Percentiles rank a stretch among this genome's conserved stretches.
Evolutionary conservation across 2,329 filamentous ascomycete species (phyloP).

Genomic region (Huntiella bhutanensis): DNA sequence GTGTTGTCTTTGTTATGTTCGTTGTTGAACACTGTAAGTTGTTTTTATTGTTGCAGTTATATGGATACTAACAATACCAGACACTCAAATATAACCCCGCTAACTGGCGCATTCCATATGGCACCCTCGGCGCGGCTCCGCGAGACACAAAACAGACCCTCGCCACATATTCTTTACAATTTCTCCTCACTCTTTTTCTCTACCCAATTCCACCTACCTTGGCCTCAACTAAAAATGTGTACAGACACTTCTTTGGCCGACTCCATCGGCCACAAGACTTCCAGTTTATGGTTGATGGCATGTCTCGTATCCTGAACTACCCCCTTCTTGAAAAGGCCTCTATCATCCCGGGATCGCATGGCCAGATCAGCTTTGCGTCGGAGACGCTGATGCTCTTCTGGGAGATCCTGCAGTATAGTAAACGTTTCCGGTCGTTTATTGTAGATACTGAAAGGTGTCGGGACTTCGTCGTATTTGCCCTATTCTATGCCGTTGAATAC

Average conservation of each 20-base stretch:
- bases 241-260: conserved; percentile 77
- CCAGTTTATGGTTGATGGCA: conserved; percentile 89
- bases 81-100: conserved; percentile 92
- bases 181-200: conserved; percentile 67
- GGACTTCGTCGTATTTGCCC: conserved; percentile 74
- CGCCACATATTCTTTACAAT: conserved; percentile 78
- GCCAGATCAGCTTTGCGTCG: conserved; percentile 46
- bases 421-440: conserved; percentile 87
- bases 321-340: conserved; percentile 76
- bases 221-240: conserved; percentile 65
- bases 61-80: conserved; percentile 22
- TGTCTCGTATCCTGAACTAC: conserved; percentile 81
- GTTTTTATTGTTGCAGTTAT: not conserved
- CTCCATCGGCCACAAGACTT: conserved; percentile 90
- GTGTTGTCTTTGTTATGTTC: conserved; percentile 85
- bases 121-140: conserved; percentile 57
- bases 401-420: conserved; percentile 95
- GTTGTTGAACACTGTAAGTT: conserved; percentile 69
- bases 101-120: conserved; percentile 84
- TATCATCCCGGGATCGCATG: conserved; percentile 56
- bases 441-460: conserved; percentile 87
- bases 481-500: conserved; percentile 87
- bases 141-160: conserved; percentile 79
- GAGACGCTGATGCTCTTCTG: conserved; percentile 96
- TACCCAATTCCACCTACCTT: conserved; percentile 73